These are phyloP conservation scores for Suaeda aralocaspica DNA, from an alignment of 148 eudicot genomes.

Conservation along the genomic window DNA sequence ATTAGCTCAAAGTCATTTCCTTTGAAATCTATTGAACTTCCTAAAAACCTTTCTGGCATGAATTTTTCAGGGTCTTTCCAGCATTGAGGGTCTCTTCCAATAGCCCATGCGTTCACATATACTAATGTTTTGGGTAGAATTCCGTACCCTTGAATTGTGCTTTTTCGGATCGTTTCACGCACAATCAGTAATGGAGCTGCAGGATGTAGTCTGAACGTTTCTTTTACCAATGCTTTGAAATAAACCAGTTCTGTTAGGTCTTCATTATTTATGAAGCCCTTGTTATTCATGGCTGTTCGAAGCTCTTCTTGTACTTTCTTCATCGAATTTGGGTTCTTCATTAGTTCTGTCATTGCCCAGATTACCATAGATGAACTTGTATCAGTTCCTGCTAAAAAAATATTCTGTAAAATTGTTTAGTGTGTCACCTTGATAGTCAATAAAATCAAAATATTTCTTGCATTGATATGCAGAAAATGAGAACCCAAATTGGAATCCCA, in stretches of 20 bases:
- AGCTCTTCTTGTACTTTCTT: constrained; percentile 21
- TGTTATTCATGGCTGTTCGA: not conserved
- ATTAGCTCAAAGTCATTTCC: constrained; percentile 31
- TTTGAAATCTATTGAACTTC: constrained; percentile 21
- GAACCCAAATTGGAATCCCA: too few relatives aligned
- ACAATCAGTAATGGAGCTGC: constrained; percentile 26
- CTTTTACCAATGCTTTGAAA: constrained; percentile 35
- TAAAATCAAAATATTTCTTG: not conserved
- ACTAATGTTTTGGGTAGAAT: constrained; percentile 29
- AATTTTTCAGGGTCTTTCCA: constrained; percentile 32
- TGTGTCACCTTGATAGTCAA: too few relatives aligned
- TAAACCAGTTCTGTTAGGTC: constrained; percentile 13
- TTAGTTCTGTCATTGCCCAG: not conserved
- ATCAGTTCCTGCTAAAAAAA: not conserved
- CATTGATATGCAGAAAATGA: not conserved
- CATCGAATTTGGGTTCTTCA: not conserved
- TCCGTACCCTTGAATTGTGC: constrained; percentile 29
- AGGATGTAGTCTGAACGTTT: constrained; percentile 37
- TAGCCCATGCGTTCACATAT: constrained; percentile 28
- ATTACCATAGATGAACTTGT: not conserved
- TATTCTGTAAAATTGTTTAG: not conserved
- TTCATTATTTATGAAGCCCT: constrained; percentile 13
- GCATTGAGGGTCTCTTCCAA: constrained; percentile 31
- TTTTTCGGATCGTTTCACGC: constrained; percentile 24
- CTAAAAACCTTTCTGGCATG: constrained; percentile 34